Percentiles rank a stretch among this genome's conserved stretches.
Evolutionary conservation across 2,329 filamentous ascomycete genomes (phyloP).

Genomic region (Colletotrichum sp.): DNA sequence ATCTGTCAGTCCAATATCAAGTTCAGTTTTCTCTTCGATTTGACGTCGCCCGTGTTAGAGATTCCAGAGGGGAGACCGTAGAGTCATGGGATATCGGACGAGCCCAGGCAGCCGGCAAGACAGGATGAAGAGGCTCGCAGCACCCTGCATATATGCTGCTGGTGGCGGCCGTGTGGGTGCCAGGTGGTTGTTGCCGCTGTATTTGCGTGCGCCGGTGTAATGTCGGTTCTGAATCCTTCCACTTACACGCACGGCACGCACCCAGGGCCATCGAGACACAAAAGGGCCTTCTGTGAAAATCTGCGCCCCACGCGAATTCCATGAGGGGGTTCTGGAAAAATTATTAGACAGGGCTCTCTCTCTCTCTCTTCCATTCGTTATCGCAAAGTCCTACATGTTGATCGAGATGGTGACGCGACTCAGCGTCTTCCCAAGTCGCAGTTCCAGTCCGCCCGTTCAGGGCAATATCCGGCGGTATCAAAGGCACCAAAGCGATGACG

Average conservation of each 20-base stretch:
- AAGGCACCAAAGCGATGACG: neutral
- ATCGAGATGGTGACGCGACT: neutral
- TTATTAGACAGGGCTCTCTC: neutral
- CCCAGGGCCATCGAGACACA: neutral
- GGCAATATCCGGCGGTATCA: neutral
- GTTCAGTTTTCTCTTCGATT: neutral
- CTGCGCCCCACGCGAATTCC: neutral
- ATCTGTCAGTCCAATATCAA: neutral
- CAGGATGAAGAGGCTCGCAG: neutral
- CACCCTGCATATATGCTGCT: neutral
- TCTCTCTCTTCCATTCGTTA: neutral
- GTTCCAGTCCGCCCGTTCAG: neutral
- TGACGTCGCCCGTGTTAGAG: neutral
- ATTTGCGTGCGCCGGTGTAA: neutral
- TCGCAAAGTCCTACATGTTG: neutral
- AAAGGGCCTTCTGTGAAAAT: neutral
- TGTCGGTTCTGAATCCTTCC: neutral
- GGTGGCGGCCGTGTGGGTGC: neutral
- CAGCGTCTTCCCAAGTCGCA: neutral
- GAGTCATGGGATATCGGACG: neutral
- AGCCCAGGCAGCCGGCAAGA: neutral
- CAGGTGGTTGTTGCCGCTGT: neutral
- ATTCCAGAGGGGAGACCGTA: neutral
- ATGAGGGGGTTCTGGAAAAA: neutral
- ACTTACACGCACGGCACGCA: neutral